These are phyloP conservation scores for Neoscytalidium dimidiatum DNA, from an alignment of 2,329 filamentous ascomycete genomes.

Conservation along the genomic window DNA sequence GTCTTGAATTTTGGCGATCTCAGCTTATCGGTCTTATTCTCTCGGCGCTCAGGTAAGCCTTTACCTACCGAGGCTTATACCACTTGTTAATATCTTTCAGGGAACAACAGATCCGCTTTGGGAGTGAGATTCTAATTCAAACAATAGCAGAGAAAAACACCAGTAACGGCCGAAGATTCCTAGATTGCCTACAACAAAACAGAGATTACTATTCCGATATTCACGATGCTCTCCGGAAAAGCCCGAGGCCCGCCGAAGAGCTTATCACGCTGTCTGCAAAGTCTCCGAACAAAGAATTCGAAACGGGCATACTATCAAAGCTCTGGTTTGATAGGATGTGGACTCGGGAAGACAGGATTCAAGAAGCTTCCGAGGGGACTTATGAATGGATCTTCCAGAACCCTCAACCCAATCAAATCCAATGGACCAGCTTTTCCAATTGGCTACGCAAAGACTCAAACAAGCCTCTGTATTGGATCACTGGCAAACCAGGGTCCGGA, in stretches of 20 bases:
- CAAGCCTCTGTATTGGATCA: conserved; percentile 32
- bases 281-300: conserved; percentile 2
- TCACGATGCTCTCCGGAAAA: background rate
- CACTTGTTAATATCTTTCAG: background rate
- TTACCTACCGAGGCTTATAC: too few relatives aligned
- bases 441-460: background rate
- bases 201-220: background rate
- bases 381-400: conserved; percentile 11
- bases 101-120: background rate
- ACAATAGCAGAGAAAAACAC: background rate
- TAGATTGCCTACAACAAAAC: background rate
- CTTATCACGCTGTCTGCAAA: background rate
- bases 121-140: background rate
- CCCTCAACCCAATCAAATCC: background rate
- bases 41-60: conserved; percentile 5
- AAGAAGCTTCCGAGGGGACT: background rate
- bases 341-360: background rate
- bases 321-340: background rate
- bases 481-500: conserved; percentile 49
- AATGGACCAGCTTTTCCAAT: background rate
- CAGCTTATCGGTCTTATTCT: background rate
- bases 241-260: background rate
- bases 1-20: background rate
- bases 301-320: background rate
- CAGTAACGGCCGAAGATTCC: background rate